Conservation (phyloP, 2,329 filamentous ascomycete genomes). For the Chrysoporthe deuterocubensis region DNA sequence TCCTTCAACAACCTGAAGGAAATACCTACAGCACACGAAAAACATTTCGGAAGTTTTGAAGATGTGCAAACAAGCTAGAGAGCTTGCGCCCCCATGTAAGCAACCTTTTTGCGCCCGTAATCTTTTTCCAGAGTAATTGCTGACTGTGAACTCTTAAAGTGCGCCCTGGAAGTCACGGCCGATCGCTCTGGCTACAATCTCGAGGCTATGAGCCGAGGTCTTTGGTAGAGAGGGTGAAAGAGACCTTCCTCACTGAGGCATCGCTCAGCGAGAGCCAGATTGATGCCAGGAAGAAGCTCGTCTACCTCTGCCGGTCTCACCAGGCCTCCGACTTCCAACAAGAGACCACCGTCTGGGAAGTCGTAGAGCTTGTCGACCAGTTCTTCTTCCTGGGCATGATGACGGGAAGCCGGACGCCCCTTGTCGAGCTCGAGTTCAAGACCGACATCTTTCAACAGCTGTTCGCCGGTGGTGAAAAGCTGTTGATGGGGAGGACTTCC, state of each 20-base stretch:
- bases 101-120: no score
- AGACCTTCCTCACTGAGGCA: background rate
- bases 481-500: background rate
- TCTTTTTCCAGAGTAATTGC: no score
- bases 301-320: background rate
- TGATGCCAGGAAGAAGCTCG: background rate
- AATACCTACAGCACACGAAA: no score
- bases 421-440: background rate
- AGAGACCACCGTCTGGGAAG: background rate
- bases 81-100: no score
- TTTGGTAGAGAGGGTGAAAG: no score
- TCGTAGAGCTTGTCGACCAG: background rate
- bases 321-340: background rate
- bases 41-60: no score
- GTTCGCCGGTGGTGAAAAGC: background rate
- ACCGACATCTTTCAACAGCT: background rate
- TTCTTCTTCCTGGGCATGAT: background rate
- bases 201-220: no score
- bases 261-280: background rate
- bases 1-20: no score
- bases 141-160: no score
- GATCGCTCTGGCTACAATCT: no score
- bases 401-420: background rate
- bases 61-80: no score
- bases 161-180: no score